Percentiles rank a stretch among this genome's conserved stretches.
These are phyloP conservation scores for Botryotinia calthae DNA, from an alignment of 2,329 filamentous ascomycete genomes.

Conservation along the genomic window DNA sequence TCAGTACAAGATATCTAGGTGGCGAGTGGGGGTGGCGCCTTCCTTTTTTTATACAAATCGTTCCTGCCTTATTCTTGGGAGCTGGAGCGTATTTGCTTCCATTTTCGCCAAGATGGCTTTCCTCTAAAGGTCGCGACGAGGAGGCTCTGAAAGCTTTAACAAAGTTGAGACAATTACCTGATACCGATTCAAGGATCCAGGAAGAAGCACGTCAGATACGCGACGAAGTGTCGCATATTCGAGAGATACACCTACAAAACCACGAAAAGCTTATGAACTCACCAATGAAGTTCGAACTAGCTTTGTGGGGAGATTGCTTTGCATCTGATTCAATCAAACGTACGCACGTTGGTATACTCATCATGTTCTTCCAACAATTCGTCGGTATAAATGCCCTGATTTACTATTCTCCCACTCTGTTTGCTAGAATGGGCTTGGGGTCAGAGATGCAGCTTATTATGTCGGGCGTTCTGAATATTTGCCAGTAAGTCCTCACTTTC, in stretches of 20 bases:
- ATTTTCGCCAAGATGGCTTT: constrained; percentile 44
- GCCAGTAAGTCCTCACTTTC: constrained; percentile 9
- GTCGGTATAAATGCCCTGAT: constrained; percentile 56
- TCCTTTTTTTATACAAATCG: constrained; percentile 30
- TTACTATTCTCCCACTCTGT: constrained; percentile 31
- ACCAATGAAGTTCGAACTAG: constrained; percentile 47
- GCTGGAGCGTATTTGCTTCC: constrained; percentile 48
- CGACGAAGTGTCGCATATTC: constrained; percentile 36
- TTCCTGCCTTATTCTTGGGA: constrained; percentile 36
- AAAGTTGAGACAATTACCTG: constrained; percentile 50
- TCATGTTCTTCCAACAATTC: constrained; percentile 59
- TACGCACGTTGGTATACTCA: constrained; percentile 48
- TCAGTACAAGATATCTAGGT: constrained; percentile 42
- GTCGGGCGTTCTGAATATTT: constrained; percentile 49
- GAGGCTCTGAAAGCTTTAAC: constrained; percentile 48
- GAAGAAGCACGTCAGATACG: constrained; percentile 51
- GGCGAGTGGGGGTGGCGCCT: constrained; percentile 38
- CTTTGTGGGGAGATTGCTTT: constrained; percentile 51
- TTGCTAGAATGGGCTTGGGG: constrained; percentile 26
- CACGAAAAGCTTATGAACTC: constrained; percentile 36
- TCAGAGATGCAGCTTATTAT: constrained; percentile 50
- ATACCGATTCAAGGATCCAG: constrained; percentile 49
- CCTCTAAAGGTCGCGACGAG: constrained; percentile 46
- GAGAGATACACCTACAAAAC: constrained; percentile 43
- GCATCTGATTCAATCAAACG: constrained; percentile 49